Base-by-base conservation (phyloP, 257 asterid species). In the Striga asiatica region DNA sequence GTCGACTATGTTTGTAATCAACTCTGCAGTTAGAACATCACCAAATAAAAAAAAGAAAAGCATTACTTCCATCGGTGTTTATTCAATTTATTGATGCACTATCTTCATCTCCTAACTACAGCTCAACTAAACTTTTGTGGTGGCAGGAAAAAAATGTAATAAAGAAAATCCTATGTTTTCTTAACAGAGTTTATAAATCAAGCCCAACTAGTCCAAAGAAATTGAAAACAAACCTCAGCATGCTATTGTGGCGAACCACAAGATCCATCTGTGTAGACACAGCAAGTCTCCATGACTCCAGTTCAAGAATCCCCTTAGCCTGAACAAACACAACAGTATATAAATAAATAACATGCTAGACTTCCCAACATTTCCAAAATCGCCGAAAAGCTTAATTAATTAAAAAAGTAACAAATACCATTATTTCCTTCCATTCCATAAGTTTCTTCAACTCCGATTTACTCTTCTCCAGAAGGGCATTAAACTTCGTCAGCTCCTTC, bases 401-500 rank as follows among this genome's bases (percentile, higher is more conserved):
- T n/a, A 4, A 5, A 5, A 17, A 17, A 17, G 19, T 2, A 5
- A 16, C 22, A 58, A 74, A 39, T 62, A 88, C 99, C 95, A 67
- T 69, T 22, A 32, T 59, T 54, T 75, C 75, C 69, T 92, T 84
- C 97, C 93, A 83, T 61, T 84, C 89, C 66, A 88, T 62, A 14
- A 92, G 82, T 68, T 68, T 68, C 70, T 74, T 83, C 76, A 79
- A 72, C 77, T 92, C 95, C 71, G 67, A 56, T 67, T 78, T 85
- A 70, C 84, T 81, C 64, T 69, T 74, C 67, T 84, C 97, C 59
- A 92, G 51, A 66, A 77, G 80, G 9, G 17, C 48, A 28, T 87
- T 68, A 70, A 81, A 66, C 60, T 70, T 79, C 11, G 67, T 56
- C 25, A 92, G 60, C 79, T 88, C 94, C 25, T 76, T 75, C 51